A percentile compares a stretch with the other conserved stretches of the same genome.
Conservation (phyloP, 345 rosid genomes). For the Luvunga scandens region DNA sequence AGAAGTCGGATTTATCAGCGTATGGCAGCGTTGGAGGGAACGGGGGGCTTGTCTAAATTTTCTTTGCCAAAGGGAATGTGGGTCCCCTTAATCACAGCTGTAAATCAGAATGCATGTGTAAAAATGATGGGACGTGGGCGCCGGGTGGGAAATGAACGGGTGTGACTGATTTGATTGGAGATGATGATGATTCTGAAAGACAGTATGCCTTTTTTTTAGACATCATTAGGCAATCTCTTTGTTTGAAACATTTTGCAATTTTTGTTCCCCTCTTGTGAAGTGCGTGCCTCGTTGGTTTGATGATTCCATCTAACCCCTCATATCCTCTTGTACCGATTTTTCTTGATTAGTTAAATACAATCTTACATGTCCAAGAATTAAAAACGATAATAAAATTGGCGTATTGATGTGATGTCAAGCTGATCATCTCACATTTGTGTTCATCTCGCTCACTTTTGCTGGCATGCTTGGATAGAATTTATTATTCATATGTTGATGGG, state of each 20-base stretch:
- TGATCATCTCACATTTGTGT: too few species aligned
- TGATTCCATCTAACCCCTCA: not conserved
- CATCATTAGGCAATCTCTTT: conserved; percentile 27
- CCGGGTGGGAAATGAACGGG: not conserved
- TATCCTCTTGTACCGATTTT: not conserved
- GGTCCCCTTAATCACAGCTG: conserved; percentile 29
- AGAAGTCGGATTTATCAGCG: not conserved
- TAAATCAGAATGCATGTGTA: conserved; percentile 19
- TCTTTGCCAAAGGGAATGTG: conserved; percentile 34
- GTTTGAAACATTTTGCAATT: not conserved
- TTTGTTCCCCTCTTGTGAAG: not conserved
- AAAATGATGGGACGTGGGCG: conserved; percentile 5
- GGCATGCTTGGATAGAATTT: too few species aligned
- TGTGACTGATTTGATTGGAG: conserved; percentile 8
- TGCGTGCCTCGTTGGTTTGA: not conserved
- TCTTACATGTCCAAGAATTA: too few species aligned
- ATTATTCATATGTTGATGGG: too few species aligned
- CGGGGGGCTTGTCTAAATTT: conserved; percentile 12
- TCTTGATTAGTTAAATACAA: too few species aligned
- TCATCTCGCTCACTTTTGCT: too few species aligned
- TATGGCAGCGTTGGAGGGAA: conserved; percentile 10
- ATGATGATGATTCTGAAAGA: conserved; percentile 19
- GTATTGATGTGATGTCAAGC: too few species aligned
- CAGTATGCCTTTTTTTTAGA: conserved; percentile 5
- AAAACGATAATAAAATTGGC: too few species aligned